These are phyloP conservation scores for Dryas alaskensis DNA, from an alignment of 306 rosid species.

Conservation along the genomic window DNA sequence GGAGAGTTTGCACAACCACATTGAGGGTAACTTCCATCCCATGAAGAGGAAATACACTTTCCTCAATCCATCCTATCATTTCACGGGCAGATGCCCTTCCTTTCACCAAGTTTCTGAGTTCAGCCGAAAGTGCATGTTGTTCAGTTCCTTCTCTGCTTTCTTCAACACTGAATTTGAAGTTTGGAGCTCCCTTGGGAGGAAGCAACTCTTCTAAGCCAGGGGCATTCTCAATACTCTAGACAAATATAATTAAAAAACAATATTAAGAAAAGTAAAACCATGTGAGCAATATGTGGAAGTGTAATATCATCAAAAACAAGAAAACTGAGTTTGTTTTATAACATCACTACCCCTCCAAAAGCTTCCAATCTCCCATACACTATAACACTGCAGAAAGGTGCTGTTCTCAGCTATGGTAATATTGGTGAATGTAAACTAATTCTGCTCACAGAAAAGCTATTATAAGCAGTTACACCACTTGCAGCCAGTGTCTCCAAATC, in stretches of 20 bases:
- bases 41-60: constrained; percentile 67
- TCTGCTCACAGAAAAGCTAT: too few species aligned
- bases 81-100: constrained; percentile 76
- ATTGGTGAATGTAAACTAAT: too few species aligned
- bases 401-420: too few species aligned
- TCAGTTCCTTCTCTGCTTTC: constrained; percentile 60
- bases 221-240: constrained; percentile 86
- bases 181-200: constrained; percentile 89
- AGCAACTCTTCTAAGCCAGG: constrained; percentile 97
- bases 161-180: constrained; percentile 55
- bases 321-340: not conserved
- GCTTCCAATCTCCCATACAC: too few species aligned
- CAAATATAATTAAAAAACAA: constrained; percentile 23
- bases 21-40: constrained; percentile 74
- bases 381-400: too few species aligned
- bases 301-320: not conserved
- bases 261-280: constrained; percentile 9
- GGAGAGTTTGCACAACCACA: constrained; percentile 83
- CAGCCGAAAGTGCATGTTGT: constrained; percentile 54
- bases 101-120: constrained; percentile 85
- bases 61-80: constrained; percentile 84
- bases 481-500: too few species aligned
- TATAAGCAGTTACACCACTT: too few species aligned
- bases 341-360: not conserved
- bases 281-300: not conserved